A percentile compares a stretch with the other conserved stretches of the same genome.
These are phyloP conservation scores for Microbotryum silenes-acaulis DNA, from an alignment of 1,284 basidiomycete genomes.

Conservation along the genomic window DNA sequence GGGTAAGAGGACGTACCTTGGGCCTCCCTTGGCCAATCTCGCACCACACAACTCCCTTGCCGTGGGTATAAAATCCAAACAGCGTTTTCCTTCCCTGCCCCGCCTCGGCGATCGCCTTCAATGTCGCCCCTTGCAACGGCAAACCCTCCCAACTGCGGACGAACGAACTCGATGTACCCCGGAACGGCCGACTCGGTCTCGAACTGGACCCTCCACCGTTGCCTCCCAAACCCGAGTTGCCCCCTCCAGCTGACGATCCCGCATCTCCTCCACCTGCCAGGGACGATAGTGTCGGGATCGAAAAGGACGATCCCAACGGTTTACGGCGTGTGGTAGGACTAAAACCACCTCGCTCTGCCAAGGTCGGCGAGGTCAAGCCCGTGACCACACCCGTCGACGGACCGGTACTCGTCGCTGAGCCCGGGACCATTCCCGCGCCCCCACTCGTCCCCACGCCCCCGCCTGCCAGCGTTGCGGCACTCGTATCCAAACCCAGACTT, in stretches of 20 bases:
- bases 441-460: neutral
- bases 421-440: neutral
- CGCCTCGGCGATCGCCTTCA: conserved; percentile 16
- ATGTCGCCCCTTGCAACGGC: conserved; percentile 16
- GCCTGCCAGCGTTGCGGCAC: neutral
- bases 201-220: neutral
- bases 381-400: neutral
- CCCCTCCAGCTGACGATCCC: neutral
- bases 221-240: neutral
- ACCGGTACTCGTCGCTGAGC: neutral
- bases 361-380: neutral
- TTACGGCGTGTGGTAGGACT: conserved; percentile 17
- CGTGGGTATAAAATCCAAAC: conserved; percentile 23
- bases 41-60: conserved; percentile 18
- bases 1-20: conserved; percentile 8
- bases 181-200: conserved; percentile 19
- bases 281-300: conserved; percentile 12
- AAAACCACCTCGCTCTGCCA: neutral
- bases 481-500: neutral
- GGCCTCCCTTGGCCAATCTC: conserved; percentile 21
- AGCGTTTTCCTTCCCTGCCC: conserved; percentile 18
- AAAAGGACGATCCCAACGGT: conserved; percentile 25
- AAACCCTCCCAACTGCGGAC: conserved; percentile 29
- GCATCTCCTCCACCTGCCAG: neutral
- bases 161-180: conserved; percentile 23